Base-by-base conservation (phyloP, 2,329 filamentous ascomycete species). In the Torrubiellomyces zombiae region DNA sequence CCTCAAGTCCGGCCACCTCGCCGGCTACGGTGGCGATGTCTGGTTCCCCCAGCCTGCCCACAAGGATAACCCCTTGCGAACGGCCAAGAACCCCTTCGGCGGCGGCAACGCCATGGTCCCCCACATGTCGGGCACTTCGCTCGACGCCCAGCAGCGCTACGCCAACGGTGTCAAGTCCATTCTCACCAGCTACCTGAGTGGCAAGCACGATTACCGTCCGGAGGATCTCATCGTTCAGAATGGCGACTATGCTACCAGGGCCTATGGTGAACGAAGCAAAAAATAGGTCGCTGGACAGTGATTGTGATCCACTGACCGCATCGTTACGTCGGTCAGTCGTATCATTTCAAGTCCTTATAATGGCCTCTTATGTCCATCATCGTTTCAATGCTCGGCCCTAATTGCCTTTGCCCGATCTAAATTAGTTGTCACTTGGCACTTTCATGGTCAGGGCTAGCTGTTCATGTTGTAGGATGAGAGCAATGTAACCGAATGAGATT, bases 21-120 rank as follows among this genome's bases (percentile, higher is more conserved):
- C 78, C 45, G 81, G 81, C 39, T 91, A 91, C 61, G 81, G 70
- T 37, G 80, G 80, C 46, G 80, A 89, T 40, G 79, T 89, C 45
- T 95, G 86, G 86, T 92, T 83, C 81, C 85, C 85, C 35, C 89
- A 98, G 67, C 89, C 89, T 42, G 89, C 89, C 13, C 85, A 85
- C 47, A 69, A 73, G 57, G 85, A 94, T 49, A 89, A 98, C 67
- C 71, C 74, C 31, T 79, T 98, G 46, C 83, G 89, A 51, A 79
- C 75, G 51, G 86, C 81, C 52, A 76, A 85, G 69, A 89, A 86
- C 69, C 79, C 80, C 50, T 93, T 81, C 66, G 86, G 85, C 41
- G 89, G 86, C 48, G 89, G 89, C 50, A 95, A 95, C 60, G 89
- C 85, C 59, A 98, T 89, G 80, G 85, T 94, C 32, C 82, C 89